Conservation (phyloP, 768 basidiomycete genomes). For the Cantharellus cinnabarinus region DNA sequence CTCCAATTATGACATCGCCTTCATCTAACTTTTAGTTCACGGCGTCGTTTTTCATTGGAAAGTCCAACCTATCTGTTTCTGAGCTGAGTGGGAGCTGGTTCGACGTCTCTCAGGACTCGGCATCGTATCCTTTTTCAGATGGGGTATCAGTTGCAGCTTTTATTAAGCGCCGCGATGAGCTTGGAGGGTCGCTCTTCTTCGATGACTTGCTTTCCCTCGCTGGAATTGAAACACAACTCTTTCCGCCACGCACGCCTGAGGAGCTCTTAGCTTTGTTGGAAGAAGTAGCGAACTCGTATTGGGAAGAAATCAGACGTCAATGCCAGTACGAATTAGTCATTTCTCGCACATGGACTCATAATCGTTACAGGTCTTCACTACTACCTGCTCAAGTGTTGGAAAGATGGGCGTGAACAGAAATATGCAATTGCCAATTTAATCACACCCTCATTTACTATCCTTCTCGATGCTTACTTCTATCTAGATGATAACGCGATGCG, state of each 20-base stretch:
- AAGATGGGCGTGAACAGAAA: constrained; percentile 35
- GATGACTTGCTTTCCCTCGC: constrained; percentile 52
- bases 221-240: constrained; percentile 24
- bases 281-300: constrained; percentile 33
- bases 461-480: constrained; percentile 75
- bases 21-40: too few species aligned
- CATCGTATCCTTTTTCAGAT: constrained; percentile 39
- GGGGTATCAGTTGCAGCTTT: constrained; percentile 33
- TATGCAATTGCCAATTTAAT: constrained; percentile 38
- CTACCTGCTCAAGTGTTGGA: constrained; percentile 62
- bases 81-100: constrained; percentile 18
- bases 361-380: constrained; percentile 18
- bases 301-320: constrained; percentile 45
- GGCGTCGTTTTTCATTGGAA: too few species aligned
- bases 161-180: constrained; percentile 34
- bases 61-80: not conserved
- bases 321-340: constrained; percentile 20
- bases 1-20: too few species aligned
- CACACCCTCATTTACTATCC: constrained; percentile 50
- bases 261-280: not conserved
- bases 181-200: constrained; percentile 48
- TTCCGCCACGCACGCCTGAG: not conserved
- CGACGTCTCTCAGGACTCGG: constrained; percentile 16
- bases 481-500: constrained; percentile 45
- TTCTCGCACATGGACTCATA: not conserved